Evolutionary conservation across 164 flowering plant genomes (phyloP).

Genomic region (Macadamia tetraphylla): DNA sequence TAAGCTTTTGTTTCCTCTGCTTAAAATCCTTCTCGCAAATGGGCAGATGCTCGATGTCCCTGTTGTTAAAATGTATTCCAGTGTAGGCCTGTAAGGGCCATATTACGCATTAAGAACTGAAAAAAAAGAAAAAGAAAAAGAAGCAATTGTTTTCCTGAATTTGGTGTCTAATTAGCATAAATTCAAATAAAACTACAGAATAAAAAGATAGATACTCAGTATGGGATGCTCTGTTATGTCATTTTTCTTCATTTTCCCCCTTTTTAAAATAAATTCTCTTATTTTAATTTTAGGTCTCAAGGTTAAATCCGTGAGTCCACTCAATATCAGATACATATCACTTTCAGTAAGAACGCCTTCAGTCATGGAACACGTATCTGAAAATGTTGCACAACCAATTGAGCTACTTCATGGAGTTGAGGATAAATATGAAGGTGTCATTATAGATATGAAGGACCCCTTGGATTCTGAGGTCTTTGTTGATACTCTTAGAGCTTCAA

Average conservation of each 20-base stretch:
- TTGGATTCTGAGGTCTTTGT: slow-evolving; percentile 39
- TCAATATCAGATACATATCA: not conserved
- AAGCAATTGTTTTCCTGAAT: not conserved
- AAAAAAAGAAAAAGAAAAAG: not conserved
- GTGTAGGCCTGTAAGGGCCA: too few species aligned
- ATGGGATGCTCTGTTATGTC: not conserved
- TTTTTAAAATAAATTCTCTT: not conserved
- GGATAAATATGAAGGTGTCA: slow-evolving; percentile 50
- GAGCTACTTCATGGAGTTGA: slow-evolving; percentile 27
- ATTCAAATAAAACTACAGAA: not conserved
- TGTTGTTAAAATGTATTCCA: too few species aligned
- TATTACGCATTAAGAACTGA: too few species aligned
- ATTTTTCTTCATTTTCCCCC: not conserved
- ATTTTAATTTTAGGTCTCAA: not conserved
- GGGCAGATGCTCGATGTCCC: too few species aligned
- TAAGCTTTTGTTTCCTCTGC: too few species aligned
- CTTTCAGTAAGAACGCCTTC: not conserved
- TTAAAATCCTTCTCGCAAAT: too few species aligned
- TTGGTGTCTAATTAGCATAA: not conserved
- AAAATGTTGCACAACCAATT: slow-evolving; percentile 21
- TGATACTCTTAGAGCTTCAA: slow-evolving; percentile 36
- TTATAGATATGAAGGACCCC: slow-evolving; percentile 41
- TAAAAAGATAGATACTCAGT: too few species aligned
- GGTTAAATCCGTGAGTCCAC: not conserved
- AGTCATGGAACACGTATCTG: slow-evolving; percentile 10